Base-by-base conservation (phyloP, 2,329 filamentous ascomycete genomes). In the Aplosporella prunicola region DNA sequence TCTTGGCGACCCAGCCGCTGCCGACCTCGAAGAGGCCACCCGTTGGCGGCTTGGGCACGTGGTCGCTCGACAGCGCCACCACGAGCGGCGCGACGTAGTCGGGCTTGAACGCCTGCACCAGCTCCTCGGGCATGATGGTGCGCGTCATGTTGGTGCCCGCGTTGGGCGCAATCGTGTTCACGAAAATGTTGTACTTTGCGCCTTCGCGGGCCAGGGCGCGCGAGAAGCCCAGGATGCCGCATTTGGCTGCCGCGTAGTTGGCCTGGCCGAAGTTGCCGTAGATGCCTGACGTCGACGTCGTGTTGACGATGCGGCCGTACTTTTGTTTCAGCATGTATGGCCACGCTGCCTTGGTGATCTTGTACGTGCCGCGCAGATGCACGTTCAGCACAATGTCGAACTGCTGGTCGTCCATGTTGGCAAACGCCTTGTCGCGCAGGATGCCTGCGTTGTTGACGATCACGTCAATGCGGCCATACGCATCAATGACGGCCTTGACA, bases 191-290 rank as follows among this genome's bases (percentile, higher is more conserved):
- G 73, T 98, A 87, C 71, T 96, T 96, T 56, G 76, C 74, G 52
- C 91, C 91, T 67, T 98, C 91, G 33, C 91, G 74, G 35, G 91
- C 91, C 39, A 98, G 76, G 34, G 91, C 85, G 51, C 87, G 83
- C 26, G 88, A 94, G 71, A 98, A 86, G 44, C 91, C 91, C 27
- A 98, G 80, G 48, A 98, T 96, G 65, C 85, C 91, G 49, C 45
- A 59, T 47, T 62, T 63, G 26, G 64, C 57, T 31, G 89, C 85
- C 45, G 91, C 76, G 63, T 98, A 98, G 73, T 98, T 98, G 54
- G 89, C 85, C 66, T 98, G 91, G 45, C 91, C 91, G 60, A 98
- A 98, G 74, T 95, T 98, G 51, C 91, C 91, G 60, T 98, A 98
- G 62, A 98, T 93, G 64, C 91, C 91, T 51, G 83, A 93, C 32